Base-by-base conservation (phyloP, 352 stramenopile species). In the Globisporangium splendens region DNA sequence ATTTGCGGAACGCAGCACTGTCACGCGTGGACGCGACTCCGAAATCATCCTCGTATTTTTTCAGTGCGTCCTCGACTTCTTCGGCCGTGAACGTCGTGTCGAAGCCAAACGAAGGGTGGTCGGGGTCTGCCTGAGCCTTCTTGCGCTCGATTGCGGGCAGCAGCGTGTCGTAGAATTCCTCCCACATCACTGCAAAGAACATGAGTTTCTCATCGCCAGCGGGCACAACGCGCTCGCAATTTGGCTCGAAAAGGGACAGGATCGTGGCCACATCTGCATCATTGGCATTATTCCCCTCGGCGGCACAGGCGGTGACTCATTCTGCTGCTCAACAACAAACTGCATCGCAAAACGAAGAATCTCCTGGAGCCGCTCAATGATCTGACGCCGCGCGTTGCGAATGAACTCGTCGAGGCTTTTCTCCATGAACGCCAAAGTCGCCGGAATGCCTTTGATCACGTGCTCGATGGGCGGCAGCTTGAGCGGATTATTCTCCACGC, bases 401-500 rank as follows among this genome's bases (percentile, higher is more conserved):
- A 83, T 54, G 33, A 87, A 87, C 31, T 76, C 75, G 0, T 68
- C 68, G 13, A 88, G 58, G 1, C 69, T 71, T 51, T 76, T 72
- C 54, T 88, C 71, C 46, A 90, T 86, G 49, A 76, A 88, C 1
- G 47, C 47, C 21, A 90, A 65, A 13, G 77, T 86, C 18, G 75
- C 62, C 0, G 54, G 35, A 2, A 87, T 67, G n/a, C 79, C 79
- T 17, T 71, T 65, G 2, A 73, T 61, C 12, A 90, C 65, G 20
- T 81, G 56, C 38, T 90, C 77, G 3, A 72, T 60, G 2, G 75
- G 75, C 43, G 79, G 79, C 7, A 81, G 51, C 0, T 67, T 65
- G 47, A 88, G 63, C 3, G 75, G 79, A 39, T 88, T 90, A n/a
- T 77, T 69, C 55, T 90, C 80, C 68, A 90, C 73, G 35, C 70